Evolutionary conservation across 768 basidiomycete genomes (phyloP).

Genomic region (Tricholoma saponaceum): DNA sequence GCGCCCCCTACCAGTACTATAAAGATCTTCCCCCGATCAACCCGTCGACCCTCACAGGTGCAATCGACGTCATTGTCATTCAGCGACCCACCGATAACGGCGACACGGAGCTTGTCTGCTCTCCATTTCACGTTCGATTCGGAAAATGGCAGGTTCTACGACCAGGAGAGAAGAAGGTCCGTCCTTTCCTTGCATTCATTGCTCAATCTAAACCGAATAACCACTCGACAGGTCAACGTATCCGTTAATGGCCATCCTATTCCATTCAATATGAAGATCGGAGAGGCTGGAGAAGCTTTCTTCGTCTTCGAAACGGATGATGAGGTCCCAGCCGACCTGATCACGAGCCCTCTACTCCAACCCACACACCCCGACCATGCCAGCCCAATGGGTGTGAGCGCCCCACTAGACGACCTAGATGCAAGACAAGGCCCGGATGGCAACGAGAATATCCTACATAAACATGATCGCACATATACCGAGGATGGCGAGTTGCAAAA

Average conservation of each 20-base stretch:
- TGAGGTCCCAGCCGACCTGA: conserved; percentile 88
- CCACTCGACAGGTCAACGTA: conserved; percentile 66
- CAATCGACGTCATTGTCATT: conserved; percentile 98
- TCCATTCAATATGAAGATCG: conserved; percentile 97
- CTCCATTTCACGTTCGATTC: conserved; percentile 96
- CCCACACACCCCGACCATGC: conserved; percentile 48
- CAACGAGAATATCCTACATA: conserved; percentile 15
- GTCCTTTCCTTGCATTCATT: conserved; percentile 2
- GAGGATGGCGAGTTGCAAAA: conserved; percentile 7
- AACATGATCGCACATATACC: conserved; percentile 2
- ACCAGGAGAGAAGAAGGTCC: conserved; percentile 89
- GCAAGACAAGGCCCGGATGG: conserved; percentile 29
- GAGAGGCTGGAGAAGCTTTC: conserved; percentile 98
- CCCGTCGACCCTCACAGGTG: conserved; percentile 94
- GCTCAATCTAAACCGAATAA: not conserved
- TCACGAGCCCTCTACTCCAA: conserved; percentile 87
- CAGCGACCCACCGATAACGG: conserved; percentile 64
- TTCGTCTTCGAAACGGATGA: conserved; percentile 97
- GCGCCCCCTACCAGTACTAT: conserved; percentile 87
- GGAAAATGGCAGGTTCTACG: conserved; percentile 95
- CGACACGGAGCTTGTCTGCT: conserved; percentile 73
- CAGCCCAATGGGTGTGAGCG: conserved; percentile 21
- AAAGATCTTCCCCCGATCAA: conserved; percentile 84
- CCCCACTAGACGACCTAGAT: conserved; percentile 37
- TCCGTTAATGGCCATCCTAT: conserved; percentile 81